These are phyloP conservation scores for Diplodia corticola DNA, from an alignment of 2,329 filamentous ascomycete genomes.

Conservation along the genomic window DNA sequence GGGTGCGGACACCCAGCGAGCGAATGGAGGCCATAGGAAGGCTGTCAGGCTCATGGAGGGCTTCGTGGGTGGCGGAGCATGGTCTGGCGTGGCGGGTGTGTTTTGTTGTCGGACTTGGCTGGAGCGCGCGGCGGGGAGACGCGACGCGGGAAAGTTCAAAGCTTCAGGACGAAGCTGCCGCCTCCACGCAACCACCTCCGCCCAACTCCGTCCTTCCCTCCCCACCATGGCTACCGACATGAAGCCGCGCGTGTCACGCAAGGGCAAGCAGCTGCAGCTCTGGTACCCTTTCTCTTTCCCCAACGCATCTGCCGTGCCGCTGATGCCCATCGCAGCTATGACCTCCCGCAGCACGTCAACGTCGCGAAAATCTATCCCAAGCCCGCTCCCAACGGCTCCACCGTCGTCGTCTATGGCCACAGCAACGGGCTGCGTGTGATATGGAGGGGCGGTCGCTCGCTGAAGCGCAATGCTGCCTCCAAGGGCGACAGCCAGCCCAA, in stretches of 20 bases:
- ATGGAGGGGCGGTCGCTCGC: slow-evolving; percentile 60
- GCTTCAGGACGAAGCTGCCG: slow-evolving; percentile 17
- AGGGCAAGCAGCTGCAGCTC: slow-evolving; percentile 21
- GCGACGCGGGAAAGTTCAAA: slow-evolving; percentile 23
- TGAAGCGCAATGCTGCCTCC: slow-evolving; percentile 38
- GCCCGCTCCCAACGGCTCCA: slow-evolving; percentile 61
- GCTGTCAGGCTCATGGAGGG: slow-evolving; percentile 36
- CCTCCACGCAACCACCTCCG: slow-evolving; percentile 19
- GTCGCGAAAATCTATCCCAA: slow-evolving; percentile 59
- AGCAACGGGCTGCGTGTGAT: slow-evolving; percentile 58
- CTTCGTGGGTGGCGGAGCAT: slow-evolving; percentile 19
- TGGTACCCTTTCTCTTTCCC: not conserved
- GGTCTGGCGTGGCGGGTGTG: not conserved
- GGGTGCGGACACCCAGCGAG: slow-evolving; percentile 88
- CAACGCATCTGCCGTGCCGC: not conserved
- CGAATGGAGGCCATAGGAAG: slow-evolving; percentile 79
- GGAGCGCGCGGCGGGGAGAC: slow-evolving; percentile 24
- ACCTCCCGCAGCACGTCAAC: slow-evolving; percentile 60
- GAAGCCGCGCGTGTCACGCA: slow-evolving; percentile 19
- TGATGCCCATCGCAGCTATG: slow-evolving; percentile 50
- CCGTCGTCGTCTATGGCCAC: slow-evolving; percentile 61
- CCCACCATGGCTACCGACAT: slow-evolving; percentile 17
- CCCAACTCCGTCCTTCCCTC: not conserved
- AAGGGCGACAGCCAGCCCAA: slow-evolving; percentile 36
- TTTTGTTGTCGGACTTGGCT: slow-evolving; percentile 17